Percentiles rank a stretch among this genome's conserved stretches.
Conservation (phyloP, 345 rosid species). For the Psidium guajava region DNA sequence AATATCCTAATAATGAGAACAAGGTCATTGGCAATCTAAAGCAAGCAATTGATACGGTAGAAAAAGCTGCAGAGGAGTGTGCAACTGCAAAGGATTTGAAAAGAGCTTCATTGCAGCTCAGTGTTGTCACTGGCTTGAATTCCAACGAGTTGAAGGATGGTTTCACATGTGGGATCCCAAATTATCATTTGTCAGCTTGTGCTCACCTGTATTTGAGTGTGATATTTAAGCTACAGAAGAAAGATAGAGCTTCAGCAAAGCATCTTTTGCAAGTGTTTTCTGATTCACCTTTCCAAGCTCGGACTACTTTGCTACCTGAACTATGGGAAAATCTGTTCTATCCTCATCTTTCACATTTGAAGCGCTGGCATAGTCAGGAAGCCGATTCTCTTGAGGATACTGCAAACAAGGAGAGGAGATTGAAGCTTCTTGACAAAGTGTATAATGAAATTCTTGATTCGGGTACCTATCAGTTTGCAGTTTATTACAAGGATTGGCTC, state of each 20-base stretch:
- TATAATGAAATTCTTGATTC: conserved; percentile 47
- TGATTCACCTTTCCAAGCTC: conserved; percentile 40
- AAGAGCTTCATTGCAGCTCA: conserved; percentile 44
- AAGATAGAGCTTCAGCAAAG: conserved; percentile 45
- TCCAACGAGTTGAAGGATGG: conserved; percentile 30
- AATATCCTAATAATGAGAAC: conserved; percentile 12
- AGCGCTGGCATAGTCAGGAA: conserved; percentile 46
- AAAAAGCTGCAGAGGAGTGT: conserved; percentile 28
- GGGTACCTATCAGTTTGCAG: conserved; percentile 43
- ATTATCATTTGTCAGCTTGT: conserved; percentile 43
- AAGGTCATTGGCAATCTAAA: conserved; percentile 36
- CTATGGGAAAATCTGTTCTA: conserved; percentile 49
- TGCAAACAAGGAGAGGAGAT: conserved; percentile 21
- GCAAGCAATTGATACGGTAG: conserved; percentile 35
- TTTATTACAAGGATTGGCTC: conserved; percentile 67
- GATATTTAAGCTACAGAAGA: conserved; percentile 43
- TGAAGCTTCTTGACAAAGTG: conserved; percentile 44
- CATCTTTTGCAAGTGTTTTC: conserved; percentile 54
- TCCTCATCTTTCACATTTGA: conserved; percentile 59
- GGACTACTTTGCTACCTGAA: conserved; percentile 36
- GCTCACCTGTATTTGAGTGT: conserved; percentile 53
- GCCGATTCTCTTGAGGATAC: conserved; percentile 23
- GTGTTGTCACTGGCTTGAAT: conserved; percentile 38
- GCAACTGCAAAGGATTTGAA: conserved; percentile 31
- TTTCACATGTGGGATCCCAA: conserved; percentile 30